Base-by-base conservation (phyloP, 148 eudicot genomes). In the Silene conica region DNA sequence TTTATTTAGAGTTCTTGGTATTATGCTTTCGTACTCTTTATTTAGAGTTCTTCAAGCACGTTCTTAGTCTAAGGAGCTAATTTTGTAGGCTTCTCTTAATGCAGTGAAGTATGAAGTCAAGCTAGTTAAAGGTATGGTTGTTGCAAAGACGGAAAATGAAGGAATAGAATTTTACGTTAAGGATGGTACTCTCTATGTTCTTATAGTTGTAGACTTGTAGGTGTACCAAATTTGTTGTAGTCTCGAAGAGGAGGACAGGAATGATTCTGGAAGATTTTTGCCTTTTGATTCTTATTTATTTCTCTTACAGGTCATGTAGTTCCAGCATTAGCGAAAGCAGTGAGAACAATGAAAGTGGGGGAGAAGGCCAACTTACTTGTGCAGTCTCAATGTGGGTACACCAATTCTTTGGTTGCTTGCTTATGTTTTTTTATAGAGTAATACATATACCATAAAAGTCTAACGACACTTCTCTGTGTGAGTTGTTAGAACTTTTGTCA, bases 1-100 rank as follows among this genome's bases (percentile, higher is more conserved):
- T n/a, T n/a, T n/a, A n/a, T n/a, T n/a, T n/a, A n/a, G n/a, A 87
- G 93, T 89, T 73, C 79, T 82, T 70, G 90, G 93, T 89, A 85
- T 57, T 19, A 19, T 69, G 25, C n/a, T 43, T 45, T 8, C 6
- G 43, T 55, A 21, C 3, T 70, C 46, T 14, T 4, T 3, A 34
- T 34, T 34, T 3, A n/a, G n/a, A 34, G 28, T 66, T 43, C 38
- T 8, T 14, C 0, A 20, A 70, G n/a, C 25, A 38, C 22, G 56
- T 16, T 21, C 14, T 43, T 54, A n/a, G 41, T 61, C 34, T 5
- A 25, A 28, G 22, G 25, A 41, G 69, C 70, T 74, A 52, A 63
- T 63, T 43, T 5, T 77, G 18, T 2, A 10, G 2, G 10, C 62
- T 8, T 64, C 6, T 9, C 59, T 8, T 6, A 58, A 31, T 75